Base-by-base conservation (phyloP, 208 protist genomes). In the Tritrichomonas foetus region DNA sequence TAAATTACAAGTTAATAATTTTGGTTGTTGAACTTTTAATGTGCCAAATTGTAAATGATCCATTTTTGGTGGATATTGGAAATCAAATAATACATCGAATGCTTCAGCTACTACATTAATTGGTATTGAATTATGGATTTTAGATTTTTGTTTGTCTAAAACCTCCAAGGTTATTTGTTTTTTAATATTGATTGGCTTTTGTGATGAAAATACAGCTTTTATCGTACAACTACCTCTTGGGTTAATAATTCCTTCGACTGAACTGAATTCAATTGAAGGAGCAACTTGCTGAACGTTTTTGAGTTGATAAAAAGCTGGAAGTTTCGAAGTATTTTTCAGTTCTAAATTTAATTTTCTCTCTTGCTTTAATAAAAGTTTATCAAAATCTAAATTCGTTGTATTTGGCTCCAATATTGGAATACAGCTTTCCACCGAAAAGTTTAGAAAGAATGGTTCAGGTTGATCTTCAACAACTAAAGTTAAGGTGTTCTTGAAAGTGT, bases 21-120 rank as follows among this genome's bases (percentile, higher is more conserved):
- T 89, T 39, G 41, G 14, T 57, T 89, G 78, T 16, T 3, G 8
- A 25, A 89, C 14, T 39, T 44, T 89, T 44, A 89, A 89, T 27
- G 33, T n/a, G 41, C 78, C 78, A 49, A 89, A 89, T n/a, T 36
- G 25, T 16, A 89, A 36, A 89, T 89, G 78, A 30, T 89, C 78
- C 41, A 57, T 89, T 53, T 33, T 33, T 22, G 20, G 44, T 27
- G 78, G 78, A 30, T 47, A 89, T 36, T 89, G 78, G 3, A 89
- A 44, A 89, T 89, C 78, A 53, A 57, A 50, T 20, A 57, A 14
- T 20, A 89, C 78, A 57, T 89, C 78, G 44, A 89, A 89, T 33
- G 78, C 13, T 50, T 89, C 78, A 8, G 41, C 78, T 8, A 57
- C 2, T 39, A 89, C 39, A 3, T 44, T 16, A 39, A 82, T 82